Evolutionary conservation across 2,329 filamentous ascomycete species (phyloP).

Genomic region (Chaetoscypha palmicola): DNA sequence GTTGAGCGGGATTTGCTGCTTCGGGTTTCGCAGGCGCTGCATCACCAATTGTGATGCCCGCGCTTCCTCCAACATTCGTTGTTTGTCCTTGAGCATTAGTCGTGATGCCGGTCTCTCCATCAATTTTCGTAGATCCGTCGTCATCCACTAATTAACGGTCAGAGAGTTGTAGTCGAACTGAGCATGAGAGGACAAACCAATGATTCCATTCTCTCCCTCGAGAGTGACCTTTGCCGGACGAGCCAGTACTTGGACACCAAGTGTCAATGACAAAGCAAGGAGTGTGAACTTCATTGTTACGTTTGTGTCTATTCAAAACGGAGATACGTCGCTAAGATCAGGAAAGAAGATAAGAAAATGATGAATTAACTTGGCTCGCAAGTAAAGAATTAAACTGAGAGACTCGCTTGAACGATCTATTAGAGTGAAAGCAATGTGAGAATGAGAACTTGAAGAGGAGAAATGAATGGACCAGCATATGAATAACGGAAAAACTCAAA

Average conservation of each 20-base stretch:
- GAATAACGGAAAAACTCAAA: background rate
- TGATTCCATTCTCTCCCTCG: conserved; percentile 3
- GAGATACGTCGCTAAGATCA: too few relatives aligned
- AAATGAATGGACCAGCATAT: background rate
- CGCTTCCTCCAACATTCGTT: conserved; percentile 8
- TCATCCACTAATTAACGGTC: conserved; percentile 22
- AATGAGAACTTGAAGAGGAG: too few relatives aligned
- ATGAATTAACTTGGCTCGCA: background rate
- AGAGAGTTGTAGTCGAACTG: too few relatives aligned
- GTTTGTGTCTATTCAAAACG: background rate
- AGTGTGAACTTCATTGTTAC: background rate
- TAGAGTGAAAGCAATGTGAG: too few relatives aligned
- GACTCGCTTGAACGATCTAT: background rate
- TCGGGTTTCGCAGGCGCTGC: background rate
- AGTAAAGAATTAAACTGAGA: background rate
- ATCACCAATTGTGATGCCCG: conserved; percentile 8
- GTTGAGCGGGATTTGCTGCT: background rate
- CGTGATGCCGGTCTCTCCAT: conserved; percentile 13
- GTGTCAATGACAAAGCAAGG: background rate
- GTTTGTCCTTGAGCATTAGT: conserved; percentile 9
- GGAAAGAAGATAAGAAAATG: background rate
- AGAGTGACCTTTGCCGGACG: background rate
- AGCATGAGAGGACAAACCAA: background rate
- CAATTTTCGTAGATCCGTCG: conserved; percentile 11
- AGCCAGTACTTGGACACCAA: background rate